phyloP scores from a whole-genome alignment of 2,329 filamentous ascomycete genomes.

The Elsinoe arachidis region DNA sequence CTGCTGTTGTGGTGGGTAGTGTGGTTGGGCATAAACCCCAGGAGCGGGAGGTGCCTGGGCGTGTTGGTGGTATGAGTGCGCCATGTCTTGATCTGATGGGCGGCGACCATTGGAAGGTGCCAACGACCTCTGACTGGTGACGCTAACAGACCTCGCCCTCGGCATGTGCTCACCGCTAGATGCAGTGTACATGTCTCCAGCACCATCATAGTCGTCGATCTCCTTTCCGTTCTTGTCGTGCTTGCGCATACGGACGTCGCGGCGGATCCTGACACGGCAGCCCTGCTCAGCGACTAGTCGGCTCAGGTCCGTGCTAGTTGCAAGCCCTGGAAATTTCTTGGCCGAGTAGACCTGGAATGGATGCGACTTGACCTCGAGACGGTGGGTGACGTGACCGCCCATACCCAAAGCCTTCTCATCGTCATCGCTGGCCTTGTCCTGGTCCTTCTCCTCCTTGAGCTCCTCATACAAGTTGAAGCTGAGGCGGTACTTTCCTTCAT shows the following conservation, averaged over 20 bases:
- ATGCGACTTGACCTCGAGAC: conserved; percentile 80
- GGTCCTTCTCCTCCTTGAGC: conserved; percentile 74
- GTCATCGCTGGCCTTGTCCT: conserved; percentile 47
- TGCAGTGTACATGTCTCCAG: conserved; percentile 23
- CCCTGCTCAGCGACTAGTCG: conserved; percentile 92
- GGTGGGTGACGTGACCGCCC: conserved; percentile 63
- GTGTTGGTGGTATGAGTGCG: conserved; percentile 29
- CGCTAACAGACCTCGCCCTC: conserved; percentile 32
- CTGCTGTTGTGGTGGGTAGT: conserved; percentile 25
- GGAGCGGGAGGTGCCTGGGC: conserved; percentile 18
- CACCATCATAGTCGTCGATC: conserved; percentile 54
- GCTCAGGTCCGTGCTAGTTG: conserved; percentile 80
- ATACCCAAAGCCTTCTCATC: conserved; percentile 32
- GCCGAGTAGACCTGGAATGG: conserved; percentile 88
- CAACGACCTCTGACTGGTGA: conserved; percentile 27
- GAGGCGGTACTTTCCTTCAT: conserved; percentile 87
- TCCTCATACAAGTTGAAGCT: conserved; percentile 92
- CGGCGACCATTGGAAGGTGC: conserved; percentile 27
- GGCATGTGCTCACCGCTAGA: conserved; percentile 24
- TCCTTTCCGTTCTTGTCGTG: conserved; percentile 63
- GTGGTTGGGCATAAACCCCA: conserved; percentile 23
- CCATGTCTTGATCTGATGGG: conserved; percentile 38
- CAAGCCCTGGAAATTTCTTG: conserved; percentile 94
- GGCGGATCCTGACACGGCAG: conserved; percentile 88
- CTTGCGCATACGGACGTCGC: conserved; percentile 86